Conservation (phyloP, 2,329 filamentous ascomycete species). For the Xylariaceae sp. region DNA sequence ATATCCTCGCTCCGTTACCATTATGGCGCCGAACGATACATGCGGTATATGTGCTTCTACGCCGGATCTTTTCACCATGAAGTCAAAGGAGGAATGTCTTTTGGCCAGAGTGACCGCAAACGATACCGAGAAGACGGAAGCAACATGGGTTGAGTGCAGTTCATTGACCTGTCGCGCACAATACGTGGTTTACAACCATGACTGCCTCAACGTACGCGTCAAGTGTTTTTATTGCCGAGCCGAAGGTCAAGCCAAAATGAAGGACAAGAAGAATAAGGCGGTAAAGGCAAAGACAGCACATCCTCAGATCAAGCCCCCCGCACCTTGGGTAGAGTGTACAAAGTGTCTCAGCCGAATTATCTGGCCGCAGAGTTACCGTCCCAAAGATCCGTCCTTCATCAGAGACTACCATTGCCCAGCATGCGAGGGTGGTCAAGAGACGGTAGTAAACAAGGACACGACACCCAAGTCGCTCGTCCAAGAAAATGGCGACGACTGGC, state of each 20-base stretch:
- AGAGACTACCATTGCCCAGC: constrained; percentile 40
- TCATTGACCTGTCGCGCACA: background rate
- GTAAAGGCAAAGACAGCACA: too few species aligned
- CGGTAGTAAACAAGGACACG: constrained; percentile 26
- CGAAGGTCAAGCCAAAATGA: background rate
- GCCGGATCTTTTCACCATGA: background rate
- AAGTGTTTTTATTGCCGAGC: constrained; percentile 3
- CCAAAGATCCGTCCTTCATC: constrained; percentile 27
- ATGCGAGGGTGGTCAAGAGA: constrained; percentile 27
- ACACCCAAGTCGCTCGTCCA: constrained; percentile 34
- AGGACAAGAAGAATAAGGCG: too few species aligned
- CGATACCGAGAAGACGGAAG: background rate
- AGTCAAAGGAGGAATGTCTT: background rate
- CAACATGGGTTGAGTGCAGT: constrained; percentile 1
- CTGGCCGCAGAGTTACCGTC: constrained; percentile 43
- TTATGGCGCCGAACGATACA: background rate
- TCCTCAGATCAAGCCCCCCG: too few species aligned
- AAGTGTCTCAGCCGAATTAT: constrained; percentile 44
- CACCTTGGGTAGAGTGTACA: constrained; percentile 43
- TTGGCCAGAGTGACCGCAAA: background rate
- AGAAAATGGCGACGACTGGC: constrained; percentile 42
- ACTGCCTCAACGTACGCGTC: background rate
- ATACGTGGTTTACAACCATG: background rate
- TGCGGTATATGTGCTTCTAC: background rate
- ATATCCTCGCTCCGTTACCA: background rate